phyloP scores from a whole-genome alignment of 352 stramenopile genomes.

The Phytopythium oedochilum region DNA sequence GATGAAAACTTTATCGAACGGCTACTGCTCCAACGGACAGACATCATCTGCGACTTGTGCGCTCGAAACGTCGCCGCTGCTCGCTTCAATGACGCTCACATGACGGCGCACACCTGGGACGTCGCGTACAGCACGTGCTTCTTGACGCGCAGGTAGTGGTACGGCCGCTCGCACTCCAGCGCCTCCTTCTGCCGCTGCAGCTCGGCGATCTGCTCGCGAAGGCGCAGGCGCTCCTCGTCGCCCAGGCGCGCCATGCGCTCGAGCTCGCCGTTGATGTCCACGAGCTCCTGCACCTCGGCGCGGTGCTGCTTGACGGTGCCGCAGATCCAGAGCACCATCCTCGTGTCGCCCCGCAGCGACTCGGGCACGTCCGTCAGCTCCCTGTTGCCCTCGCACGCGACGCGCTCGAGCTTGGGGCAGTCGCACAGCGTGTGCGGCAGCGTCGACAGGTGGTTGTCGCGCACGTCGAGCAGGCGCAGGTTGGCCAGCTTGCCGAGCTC shows the following conservation, averaged over 20 bases:
- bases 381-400: constrained; percentile 57
- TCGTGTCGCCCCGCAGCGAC: constrained; percentile 59
- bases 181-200: constrained; percentile 54
- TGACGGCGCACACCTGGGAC: constrained; percentile 59
- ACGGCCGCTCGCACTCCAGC: constrained; percentile 52
- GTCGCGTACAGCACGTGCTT: constrained; percentile 42
- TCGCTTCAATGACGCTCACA: constrained; percentile 42
- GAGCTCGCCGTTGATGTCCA: constrained; percentile 70
- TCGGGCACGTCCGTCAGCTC: constrained; percentile 58
- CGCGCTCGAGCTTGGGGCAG: constrained; percentile 41
- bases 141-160: constrained; percentile 74
- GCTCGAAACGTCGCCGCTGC: neutral
- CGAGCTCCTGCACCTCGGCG: constrained; percentile 56
- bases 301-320: constrained; percentile 66
- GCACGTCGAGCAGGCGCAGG: constrained; percentile 56
- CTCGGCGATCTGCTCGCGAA: constrained; percentile 60
- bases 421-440: constrained; percentile 73
- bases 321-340: constrained; percentile 80
- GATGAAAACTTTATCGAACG: neutral
- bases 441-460: constrained; percentile 66
- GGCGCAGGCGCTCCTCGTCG: constrained; percentile 66
- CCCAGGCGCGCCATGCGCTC: constrained; percentile 65
- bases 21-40: neutral
- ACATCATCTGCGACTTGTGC: constrained; percentile 20
- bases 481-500: constrained; percentile 55